Evolutionary conservation across 768 basidiomycete species (phyloP).

Genomic region (Tricholoma matsutake): DNA sequence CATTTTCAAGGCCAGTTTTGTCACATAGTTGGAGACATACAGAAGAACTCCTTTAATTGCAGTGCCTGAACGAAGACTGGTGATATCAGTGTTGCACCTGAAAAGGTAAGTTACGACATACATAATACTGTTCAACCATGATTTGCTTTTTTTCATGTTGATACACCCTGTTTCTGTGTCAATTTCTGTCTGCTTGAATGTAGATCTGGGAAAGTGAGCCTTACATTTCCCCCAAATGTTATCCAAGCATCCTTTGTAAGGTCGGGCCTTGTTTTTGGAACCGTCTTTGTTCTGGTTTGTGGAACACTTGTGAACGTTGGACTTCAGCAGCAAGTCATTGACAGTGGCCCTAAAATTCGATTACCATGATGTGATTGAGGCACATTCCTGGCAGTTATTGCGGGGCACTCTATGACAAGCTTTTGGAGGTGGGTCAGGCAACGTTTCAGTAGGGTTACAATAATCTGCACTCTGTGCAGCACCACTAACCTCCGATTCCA

Average conservation of each 20-base stretch:
- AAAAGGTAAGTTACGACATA: slow-evolving; percentile 29
- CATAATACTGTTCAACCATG: slow-evolving; percentile 34
- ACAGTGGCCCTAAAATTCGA: slow-evolving; percentile 14
- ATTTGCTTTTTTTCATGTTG: slow-evolving; percentile 31
- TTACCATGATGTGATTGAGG: slow-evolving; percentile 10
- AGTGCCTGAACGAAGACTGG: slow-evolving; percentile 37
- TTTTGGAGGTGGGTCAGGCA: slow-evolving; percentile 22
- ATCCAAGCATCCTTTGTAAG: slow-evolving; percentile 21
- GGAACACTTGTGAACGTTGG: slow-evolving; percentile 29
- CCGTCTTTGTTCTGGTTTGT: slow-evolving; percentile 10
- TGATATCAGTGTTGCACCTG: slow-evolving; percentile 37
- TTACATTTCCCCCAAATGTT: slow-evolving; percentile 28
- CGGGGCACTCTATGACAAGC: neutral
- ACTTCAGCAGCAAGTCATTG: slow-evolving; percentile 26
- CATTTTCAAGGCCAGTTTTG: slow-evolving; percentile 36
- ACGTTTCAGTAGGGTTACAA: slow-evolving; percentile 15
- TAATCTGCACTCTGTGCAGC: neutral
- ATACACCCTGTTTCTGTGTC: slow-evolving; percentile 25
- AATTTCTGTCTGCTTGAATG: slow-evolving; percentile 16
- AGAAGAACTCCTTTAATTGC: neutral
- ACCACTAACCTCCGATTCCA: too few relatives aligned
- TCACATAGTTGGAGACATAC: slow-evolving; percentile 43
- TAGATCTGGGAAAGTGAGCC: slow-evolving; percentile 32
- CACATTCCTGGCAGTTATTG: neutral
- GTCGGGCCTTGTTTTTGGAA: slow-evolving; percentile 1